A percentile compares a stretch with the other conserved stretches of the same genome.
Evolutionary conservation across 805 yeast genomes (phyloP).

Genomic region (Candida endomychidarum): DNA sequence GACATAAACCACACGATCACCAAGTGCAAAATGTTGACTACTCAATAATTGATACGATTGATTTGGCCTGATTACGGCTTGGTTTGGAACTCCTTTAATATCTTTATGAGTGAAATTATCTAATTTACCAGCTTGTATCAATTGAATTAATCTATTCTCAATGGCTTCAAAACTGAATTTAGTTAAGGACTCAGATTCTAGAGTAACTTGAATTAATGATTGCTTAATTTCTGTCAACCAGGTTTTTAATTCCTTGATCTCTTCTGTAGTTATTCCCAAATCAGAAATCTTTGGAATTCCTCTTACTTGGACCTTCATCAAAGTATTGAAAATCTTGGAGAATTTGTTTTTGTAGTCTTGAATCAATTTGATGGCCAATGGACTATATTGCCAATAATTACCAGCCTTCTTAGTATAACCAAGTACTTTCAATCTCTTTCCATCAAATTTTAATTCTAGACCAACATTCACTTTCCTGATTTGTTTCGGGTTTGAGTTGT

Average conservation of each 20-base stretch:
- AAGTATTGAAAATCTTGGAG: conserved; percentile 55
- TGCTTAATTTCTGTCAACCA: conserved; percentile 52
- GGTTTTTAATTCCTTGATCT: conserved; percentile 43
- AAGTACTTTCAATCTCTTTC: conserved; percentile 74
- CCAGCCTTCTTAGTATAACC: conserved; percentile 70
- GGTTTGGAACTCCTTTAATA: conserved; percentile 78
- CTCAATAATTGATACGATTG: conserved; percentile 70
- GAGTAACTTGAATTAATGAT: conserved; percentile 59
- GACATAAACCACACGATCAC: conserved; percentile 86
- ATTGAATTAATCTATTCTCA: conserved; percentile 55
- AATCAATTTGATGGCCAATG: conserved; percentile 66
- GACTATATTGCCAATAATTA: conserved; percentile 74
- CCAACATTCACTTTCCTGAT: conserved; percentile 66
- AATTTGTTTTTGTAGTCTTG: conserved; percentile 60
- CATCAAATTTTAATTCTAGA: conserved; percentile 79
- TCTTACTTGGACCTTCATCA: conserved; percentile 24
- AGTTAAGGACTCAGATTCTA: conserved; percentile 78
- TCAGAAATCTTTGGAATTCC: conserved; percentile 40
- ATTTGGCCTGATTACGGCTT: conserved; percentile 75
- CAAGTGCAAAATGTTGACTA: conserved; percentile 75
- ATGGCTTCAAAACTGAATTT: conserved; percentile 62
- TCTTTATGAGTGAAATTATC: conserved; percentile 49
- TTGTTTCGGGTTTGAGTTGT: conserved; percentile 41
- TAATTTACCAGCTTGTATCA: conserved; percentile 44
- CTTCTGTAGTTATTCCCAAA: conserved; percentile 39